Conservation (phyloP, 176 grass and related monocot species). For the Hyparrhenia diplandra region DNA sequence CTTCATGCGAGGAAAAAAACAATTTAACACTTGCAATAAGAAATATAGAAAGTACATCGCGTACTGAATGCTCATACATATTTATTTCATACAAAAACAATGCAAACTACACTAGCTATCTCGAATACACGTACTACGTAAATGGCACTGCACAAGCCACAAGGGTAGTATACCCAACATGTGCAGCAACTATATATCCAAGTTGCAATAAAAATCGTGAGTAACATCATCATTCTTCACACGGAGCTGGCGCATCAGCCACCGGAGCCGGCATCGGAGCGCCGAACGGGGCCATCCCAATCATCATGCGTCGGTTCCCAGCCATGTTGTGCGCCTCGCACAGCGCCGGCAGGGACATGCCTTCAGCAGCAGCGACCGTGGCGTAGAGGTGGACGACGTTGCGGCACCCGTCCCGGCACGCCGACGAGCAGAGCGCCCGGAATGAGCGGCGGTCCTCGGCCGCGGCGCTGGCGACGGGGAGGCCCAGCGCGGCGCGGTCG, state of each 20-base stretch:
- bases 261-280: background rate
- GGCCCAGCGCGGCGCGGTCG: slow-evolving; percentile 42
- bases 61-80: no score
- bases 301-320: slow-evolving; percentile 26
- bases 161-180: no score
- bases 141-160: no score
- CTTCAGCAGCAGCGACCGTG: slow-evolving; percentile 54
- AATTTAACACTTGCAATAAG: no score
- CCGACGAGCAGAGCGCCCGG: slow-evolving; percentile 47
- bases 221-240: background rate
- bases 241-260: background rate
- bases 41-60: no score
- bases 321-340: background rate
- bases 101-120: no score
- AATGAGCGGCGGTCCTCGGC: slow-evolving; percentile 26
- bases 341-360: slow-evolving; percentile 22
- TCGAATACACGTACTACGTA: no score
- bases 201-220: background rate
- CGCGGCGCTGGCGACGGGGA: slow-evolving; percentile 34
- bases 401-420: slow-evolving; percentile 42
- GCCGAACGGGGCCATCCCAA: background rate
- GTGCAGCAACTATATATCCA: background rate
- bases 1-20: no score
- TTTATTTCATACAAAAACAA: no score
- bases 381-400: slow-evolving; percentile 63